Evolutionary conservation across 2,329 filamentous ascomycete species (phyloP), one percentile per base, ranked within the genome.

Genomic region (Magnaporthiopsis rhizophila): DNA sequence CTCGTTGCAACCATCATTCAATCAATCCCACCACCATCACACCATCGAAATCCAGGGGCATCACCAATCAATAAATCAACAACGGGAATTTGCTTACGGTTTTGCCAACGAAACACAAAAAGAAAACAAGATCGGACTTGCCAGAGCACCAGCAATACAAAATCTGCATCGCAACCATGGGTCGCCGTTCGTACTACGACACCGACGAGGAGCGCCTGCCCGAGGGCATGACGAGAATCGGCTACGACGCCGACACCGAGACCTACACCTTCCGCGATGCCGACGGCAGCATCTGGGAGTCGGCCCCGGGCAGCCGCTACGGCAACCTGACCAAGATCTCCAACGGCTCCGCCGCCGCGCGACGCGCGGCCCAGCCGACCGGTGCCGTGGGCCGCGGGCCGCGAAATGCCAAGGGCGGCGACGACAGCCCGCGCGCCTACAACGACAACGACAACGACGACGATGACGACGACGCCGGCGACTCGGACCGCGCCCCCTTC

Each of bases 211-310:
- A 79, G 67, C 80, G 81, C 62, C 74, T 83, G 50, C 80, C 81
- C 4, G 74, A 79, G 62, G 80, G 80, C 71, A 79, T 83, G 74
- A 65, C 74, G 63, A 77, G 81, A 62, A 74, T 81, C 45, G 80
- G 80, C 67, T 83, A 83, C 70, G 81, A 83, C 65, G 78, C 80
- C 65, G 80, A 82, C 69, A 76, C 73, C 4, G 74, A 81, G 68
- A 74, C 71, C 34, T 82, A 83, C 73, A 79, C 76, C 50, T 83
- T 78, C 73, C 75, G 75, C 62, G 78, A 80, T 65, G 64, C 68
- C 63, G 72, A 78, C 24, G 81, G 80, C 60, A 72, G 69, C 45
- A 69, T 76, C 63, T 83, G 78, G 74, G 78, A 81, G 70, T 78
- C 78, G 53, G 75, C 74, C 0, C 74, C 79, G 1, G 81, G 81